Evolutionary conservation across 495 filamentous ascomycete species (phyloP).

Genomic region (Neurospora hispaniola): DNA sequence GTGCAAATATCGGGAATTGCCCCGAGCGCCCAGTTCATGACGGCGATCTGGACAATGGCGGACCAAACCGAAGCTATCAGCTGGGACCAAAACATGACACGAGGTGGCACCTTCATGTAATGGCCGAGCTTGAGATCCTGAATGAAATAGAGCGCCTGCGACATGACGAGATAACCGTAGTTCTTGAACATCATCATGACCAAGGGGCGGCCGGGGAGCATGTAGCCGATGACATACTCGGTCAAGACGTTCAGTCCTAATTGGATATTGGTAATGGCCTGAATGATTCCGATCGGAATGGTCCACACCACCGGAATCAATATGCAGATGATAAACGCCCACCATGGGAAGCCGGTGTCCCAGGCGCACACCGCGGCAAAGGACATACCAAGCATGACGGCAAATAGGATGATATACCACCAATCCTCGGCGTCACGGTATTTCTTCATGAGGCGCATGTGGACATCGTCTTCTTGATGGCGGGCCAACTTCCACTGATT

Average conservation of each 20-base stretch:
- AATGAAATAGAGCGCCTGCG: conserved; percentile 36
- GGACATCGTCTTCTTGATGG: conserved; percentile 55
- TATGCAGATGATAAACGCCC: conserved; percentile 55
- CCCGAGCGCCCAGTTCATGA: conserved; percentile 56
- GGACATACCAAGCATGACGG: conserved; percentile 32
- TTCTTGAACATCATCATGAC: conserved; percentile 62
- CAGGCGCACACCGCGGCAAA: conserved; percentile 48
- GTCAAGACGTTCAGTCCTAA: conserved; percentile 58
- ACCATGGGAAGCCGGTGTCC: conserved; percentile 53
- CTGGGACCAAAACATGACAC: conserved; percentile 56
- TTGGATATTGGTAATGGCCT: conserved; percentile 57
- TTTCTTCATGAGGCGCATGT: conserved; percentile 51
- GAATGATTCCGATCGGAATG: conserved; percentile 46
- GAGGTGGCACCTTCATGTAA: conserved; percentile 60
- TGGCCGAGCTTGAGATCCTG: conserved; percentile 52
- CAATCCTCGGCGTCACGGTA: conserved; percentile 45
- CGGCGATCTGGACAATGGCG: conserved; percentile 53
- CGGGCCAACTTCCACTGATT: conserved; percentile 37
- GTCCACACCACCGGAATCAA: conserved; percentile 43
- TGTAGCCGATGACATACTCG: conserved; percentile 61
- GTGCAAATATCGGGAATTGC: conserved; percentile 51
- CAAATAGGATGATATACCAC: conserved; percentile 41
- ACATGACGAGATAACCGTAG: conserved; percentile 59
- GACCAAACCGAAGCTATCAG: conserved; percentile 53
- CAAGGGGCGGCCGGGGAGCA: conserved; percentile 52